Percentiles rank a stretch among this genome's conserved stretches.
phyloP scores from a whole-genome alignment of 495 filamentous ascomycete genomes.

The Echria macrotheca region DNA sequence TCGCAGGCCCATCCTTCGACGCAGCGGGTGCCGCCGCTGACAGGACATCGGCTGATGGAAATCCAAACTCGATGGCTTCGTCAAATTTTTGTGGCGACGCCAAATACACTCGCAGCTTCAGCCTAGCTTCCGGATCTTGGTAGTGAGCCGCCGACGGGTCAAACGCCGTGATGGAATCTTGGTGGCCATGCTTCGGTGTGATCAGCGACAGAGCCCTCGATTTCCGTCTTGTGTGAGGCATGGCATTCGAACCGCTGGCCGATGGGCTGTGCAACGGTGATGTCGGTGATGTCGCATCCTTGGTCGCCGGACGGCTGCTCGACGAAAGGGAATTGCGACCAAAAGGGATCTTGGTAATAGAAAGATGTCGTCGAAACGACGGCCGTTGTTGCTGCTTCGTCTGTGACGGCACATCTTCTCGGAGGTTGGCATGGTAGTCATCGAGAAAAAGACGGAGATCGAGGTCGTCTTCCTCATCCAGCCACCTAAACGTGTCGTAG shows the following conservation, averaged over 20 bases:
- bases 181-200: slow-evolving; percentile 39
- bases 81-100: slow-evolving; percentile 93
- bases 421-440: slow-evolving; percentile 48
- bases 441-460: slow-evolving; percentile 60
- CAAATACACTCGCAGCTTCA: slow-evolving; percentile 82
- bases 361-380: slow-evolving; percentile 49
- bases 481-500: slow-evolving; percentile 69
- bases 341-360: slow-evolving; percentile 51
- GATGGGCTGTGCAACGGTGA: slow-evolving; percentile 32
- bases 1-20: neutral
- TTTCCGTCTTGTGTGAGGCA: slow-evolving; percentile 37
- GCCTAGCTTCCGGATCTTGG: slow-evolving; percentile 81
- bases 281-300: slow-evolving; percentile 29
- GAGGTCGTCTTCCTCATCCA: slow-evolving; percentile 72
- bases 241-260: slow-evolving; percentile 18
- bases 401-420: slow-evolving; percentile 34
- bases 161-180: slow-evolving; percentile 51
- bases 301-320: slow-evolving; percentile 38
- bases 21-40: slow-evolving; percentile 17
- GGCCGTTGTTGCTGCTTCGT: slow-evolving; percentile 35
- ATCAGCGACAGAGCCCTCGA: slow-evolving; percentile 47
- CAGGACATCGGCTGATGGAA: slow-evolving; percentile 56
- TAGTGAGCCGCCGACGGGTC: slow-evolving; percentile 78
- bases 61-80: slow-evolving; percentile 89
- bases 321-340: slow-evolving; percentile 43